Conservation (phyloP, 2,329 filamentous ascomycete genomes). For the Podosphaera leucotricha region DNA sequence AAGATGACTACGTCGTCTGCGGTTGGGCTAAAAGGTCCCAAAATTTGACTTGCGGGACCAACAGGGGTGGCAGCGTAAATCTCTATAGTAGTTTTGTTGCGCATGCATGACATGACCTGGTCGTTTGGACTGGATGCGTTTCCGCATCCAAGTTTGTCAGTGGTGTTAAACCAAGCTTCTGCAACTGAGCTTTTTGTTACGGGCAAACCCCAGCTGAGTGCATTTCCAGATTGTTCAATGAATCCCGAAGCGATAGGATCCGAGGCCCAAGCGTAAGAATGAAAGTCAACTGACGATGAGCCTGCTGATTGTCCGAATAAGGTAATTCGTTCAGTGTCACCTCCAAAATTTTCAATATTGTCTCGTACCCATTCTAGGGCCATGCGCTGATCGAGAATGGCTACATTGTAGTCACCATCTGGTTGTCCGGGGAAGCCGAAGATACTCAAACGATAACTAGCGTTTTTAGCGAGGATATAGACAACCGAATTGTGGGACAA, state of each 20-base stretch:
- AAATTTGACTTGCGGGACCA: slow-evolving; percentile 2
- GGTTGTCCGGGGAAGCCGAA: slow-evolving; percentile 11
- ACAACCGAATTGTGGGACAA: slow-evolving; percentile 8
- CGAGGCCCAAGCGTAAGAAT: slow-evolving; percentile 13
- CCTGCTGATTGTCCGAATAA: slow-evolving; percentile 25
- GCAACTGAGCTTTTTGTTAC: slow-evolving; percentile 5
- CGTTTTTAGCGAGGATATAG: slow-evolving; percentile 3
- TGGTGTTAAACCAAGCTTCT: slow-evolving; percentile 10
- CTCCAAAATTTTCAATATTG: slow-evolving; percentile 17
- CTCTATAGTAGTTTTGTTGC: slow-evolving; percentile 4
- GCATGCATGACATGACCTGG: slow-evolving; percentile 12
- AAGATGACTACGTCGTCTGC: slow-evolving; percentile 13
- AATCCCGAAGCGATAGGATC: slow-evolving; percentile 15
- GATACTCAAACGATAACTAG: slow-evolving; percentile 18
- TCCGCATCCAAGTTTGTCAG: slow-evolving; percentile 12
- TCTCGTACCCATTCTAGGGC: slow-evolving; percentile 17
- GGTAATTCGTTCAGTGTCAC: slow-evolving; percentile 15
- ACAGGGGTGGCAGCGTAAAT: slow-evolving; percentile 9
- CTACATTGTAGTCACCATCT: slow-evolving; percentile 20
- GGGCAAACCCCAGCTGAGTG: slow-evolving; percentile 11
- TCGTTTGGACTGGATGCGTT: slow-evolving; percentile 6
- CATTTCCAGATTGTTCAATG: slow-evolving; percentile 16
- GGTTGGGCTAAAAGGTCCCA: slow-evolving; percentile 12
- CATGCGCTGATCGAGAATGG: slow-evolving; percentile 18
- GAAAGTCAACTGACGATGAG: slow-evolving; percentile 15